Conservation (phyloP, 805 yeast genomes). For the Suhomyces sp. region DNA sequence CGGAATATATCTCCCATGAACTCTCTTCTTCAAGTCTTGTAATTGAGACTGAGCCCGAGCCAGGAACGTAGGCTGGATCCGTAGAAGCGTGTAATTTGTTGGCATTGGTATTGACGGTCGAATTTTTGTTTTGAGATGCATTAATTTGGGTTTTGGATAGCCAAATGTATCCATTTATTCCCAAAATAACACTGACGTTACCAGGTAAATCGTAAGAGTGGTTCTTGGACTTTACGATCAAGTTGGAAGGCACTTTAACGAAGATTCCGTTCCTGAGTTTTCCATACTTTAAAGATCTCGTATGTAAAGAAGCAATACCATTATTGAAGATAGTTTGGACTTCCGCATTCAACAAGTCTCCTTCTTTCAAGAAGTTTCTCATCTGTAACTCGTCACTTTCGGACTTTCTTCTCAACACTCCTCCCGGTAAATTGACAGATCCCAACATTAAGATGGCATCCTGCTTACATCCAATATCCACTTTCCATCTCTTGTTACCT, state of each 20-base stretch:
- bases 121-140: conserved; percentile 17
- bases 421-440: conserved; percentile 96
- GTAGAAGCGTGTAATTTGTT: conserved; percentile 42
- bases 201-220: conserved; percentile 92
- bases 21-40: conserved; percentile 90
- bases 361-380: conserved; percentile 92
- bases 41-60: conserved; percentile 63
- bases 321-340: conserved; percentile 87
- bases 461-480: conserved; percentile 92
- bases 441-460: conserved; percentile 93
- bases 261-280: conserved; percentile 90
- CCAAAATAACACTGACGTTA: conserved; percentile 84
- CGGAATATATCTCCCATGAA: conserved; percentile 93
- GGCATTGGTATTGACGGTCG: conserved; percentile 22
- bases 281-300: conserved; percentile 93
- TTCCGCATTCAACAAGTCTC: conserved; percentile 93
- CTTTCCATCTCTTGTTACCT: conserved; percentile 93
- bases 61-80: conserved; percentile 47
- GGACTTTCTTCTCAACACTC: conserved; percentile 87
- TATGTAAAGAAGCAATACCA: conserved; percentile 92
- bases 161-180: conserved; percentile 96
- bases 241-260: conserved; percentile 74
- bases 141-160: conserved; percentile 60
- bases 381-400: conserved; percentile 96
- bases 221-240: conserved; percentile 80